Conservation (phyloP, 352 stramenopile species). For the Pythium scleroteichum region DNA sequence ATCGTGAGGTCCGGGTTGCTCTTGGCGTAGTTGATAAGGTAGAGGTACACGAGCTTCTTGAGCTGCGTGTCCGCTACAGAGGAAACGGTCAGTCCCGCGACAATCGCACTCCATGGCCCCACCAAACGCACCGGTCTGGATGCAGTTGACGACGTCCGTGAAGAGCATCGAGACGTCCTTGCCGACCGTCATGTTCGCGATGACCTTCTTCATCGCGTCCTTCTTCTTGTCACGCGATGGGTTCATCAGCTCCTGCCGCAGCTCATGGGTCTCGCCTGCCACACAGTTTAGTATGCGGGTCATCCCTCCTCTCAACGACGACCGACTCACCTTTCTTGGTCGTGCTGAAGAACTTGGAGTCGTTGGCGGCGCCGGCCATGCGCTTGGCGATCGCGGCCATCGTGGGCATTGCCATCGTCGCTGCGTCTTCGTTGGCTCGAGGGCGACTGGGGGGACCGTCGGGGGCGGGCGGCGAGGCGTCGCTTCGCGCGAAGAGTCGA, state of each 20-base stretch:
- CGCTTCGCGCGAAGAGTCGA: constrained; percentile 14
- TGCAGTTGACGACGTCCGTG: constrained; percentile 99
- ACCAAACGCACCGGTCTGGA: constrained; percentile 90
- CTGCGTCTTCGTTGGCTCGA: not conserved
- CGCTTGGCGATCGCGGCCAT: constrained; percentile 88
- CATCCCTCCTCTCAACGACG: too few species aligned
- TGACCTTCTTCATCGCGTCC: constrained; percentile 99
- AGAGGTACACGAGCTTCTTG: constrained; percentile 99
- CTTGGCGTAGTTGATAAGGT: constrained; percentile 99
- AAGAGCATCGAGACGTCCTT: constrained; percentile 99
- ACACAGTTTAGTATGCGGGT: too few species aligned
- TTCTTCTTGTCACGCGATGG: constrained; percentile 98
- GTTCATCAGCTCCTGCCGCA: constrained; percentile 97
- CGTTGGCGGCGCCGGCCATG: constrained; percentile 90
- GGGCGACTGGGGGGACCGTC: not conserved
- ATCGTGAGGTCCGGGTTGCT: constrained; percentile 99
- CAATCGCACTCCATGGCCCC: not conserved
- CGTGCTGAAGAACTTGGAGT: constrained; percentile 99
- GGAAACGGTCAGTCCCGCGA: too few species aligned
- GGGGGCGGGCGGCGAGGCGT: not conserved
- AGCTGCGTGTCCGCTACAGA: constrained; percentile 94
- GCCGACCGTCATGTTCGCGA: constrained; percentile 99
- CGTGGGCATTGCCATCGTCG: constrained; percentile 79
- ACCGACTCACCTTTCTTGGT: constrained; percentile 97
- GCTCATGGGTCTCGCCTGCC: constrained; percentile 95